Evolutionary conservation across 768 basidiomycete genomes (phyloP).

Genomic region (Serendipita indica): DNA sequence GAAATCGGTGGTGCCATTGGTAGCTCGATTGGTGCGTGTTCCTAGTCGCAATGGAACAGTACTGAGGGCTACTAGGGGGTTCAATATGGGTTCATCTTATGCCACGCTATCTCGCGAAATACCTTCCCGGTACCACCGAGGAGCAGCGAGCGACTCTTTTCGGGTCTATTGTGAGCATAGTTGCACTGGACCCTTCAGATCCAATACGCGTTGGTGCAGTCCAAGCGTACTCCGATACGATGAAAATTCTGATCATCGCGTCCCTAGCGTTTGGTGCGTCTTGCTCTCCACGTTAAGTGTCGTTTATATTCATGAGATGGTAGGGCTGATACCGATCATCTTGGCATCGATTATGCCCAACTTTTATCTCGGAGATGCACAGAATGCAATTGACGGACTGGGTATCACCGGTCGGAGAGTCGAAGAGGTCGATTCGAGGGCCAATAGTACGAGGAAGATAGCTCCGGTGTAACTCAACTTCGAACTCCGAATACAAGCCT

Average conservation of each 20-base stretch:
- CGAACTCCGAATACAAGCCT: too few species aligned
- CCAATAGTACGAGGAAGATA: too few species aligned
- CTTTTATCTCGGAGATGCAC: conserved; percentile 51
- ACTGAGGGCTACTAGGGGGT: too few species aligned
- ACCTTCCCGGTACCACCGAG: conserved; percentile 14
- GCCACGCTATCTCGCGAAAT: conserved; percentile 17
- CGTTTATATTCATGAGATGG: too few species aligned
- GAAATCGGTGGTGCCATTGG: conserved; percentile 57
- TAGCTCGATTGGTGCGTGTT: conserved; percentile 39
- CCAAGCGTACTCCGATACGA: conserved; percentile 21
- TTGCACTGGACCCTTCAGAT: conserved; percentile 8
- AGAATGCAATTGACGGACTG: conserved; percentile 44
- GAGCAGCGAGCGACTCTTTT: conserved; percentile 16
- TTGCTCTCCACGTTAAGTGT: conserved; percentile 27
- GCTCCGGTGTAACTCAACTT: too few species aligned
- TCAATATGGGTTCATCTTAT: conserved; percentile 18
- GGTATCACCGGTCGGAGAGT: not conserved
- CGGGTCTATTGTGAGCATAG: conserved; percentile 14
- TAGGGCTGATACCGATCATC: conserved; percentile 42
- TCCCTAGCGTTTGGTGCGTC: not conserved
- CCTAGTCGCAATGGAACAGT: too few species aligned
- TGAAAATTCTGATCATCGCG: conserved; percentile 16
- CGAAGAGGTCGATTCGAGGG: conserved; percentile 22
- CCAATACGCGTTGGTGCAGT: conserved; percentile 13
- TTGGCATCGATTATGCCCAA: conserved; percentile 47